Evolutionary conservation across 345 rosid genomes (phyloP), one percentile per base, ranked within the genome.

Genomic region (Isatis tinctoria): DNA sequence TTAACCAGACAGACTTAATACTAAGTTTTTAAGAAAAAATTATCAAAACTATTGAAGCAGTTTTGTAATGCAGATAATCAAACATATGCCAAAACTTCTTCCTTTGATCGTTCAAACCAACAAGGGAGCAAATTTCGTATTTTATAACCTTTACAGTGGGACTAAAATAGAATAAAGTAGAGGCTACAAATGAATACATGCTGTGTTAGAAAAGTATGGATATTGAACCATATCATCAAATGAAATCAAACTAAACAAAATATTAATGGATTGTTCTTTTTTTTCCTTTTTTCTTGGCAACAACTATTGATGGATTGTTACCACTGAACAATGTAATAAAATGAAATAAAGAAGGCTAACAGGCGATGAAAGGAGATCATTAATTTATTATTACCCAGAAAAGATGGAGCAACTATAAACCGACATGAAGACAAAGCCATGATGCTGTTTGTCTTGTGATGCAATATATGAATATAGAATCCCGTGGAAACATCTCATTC

Each of bases 391-490:
- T 30, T 60, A 40, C 28, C 5, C 52, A 56, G 70, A 65, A 70
- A 57, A 57, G 54, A 76, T 62, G 67, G 67, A 63, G 27, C 70
- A 63, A 69, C 74, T 53, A 76, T 64, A 64, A 70, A 70, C 67
- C 75, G 80, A 70, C 80, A 76, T 63, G 76, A 37, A 63, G 60
- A 76, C 80, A 76, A 64, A 56, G 76, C 54, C 75, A 76, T 63
- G 61, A 57, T 76, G 80, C 67, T 70, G 56, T 76, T 70, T 70
- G 80, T 70, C 80, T 64, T 70, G 72, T 70, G 72, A 76, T 56
- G 71, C 60, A 76, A 56, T 63, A 64, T 45, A 40, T 60, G 37
- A 32, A 51, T 60, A 62, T 63, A 17, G 13, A 54, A 27, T 76
- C 67, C 37, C 72, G 72, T 70, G 76, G 76, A 70, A 64, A 64